phyloP scores from a whole-genome alignment of 139 green algal genomes.

The Auxenochlorella pyrenoidosa region DNA sequence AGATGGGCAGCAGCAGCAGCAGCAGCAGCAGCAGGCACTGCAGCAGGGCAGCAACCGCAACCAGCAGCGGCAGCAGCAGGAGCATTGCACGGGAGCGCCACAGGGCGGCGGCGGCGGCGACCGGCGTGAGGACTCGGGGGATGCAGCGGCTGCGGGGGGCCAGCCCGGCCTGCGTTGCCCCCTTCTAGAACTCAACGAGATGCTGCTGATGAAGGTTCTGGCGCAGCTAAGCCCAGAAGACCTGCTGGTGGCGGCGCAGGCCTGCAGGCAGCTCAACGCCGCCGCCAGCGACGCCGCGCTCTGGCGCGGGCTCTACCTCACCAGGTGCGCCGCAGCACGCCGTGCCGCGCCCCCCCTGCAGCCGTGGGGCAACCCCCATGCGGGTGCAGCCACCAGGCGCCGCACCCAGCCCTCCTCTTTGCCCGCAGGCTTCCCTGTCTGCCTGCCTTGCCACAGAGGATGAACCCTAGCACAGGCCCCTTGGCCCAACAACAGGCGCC shows the following conservation, averaged over 20 bases:
- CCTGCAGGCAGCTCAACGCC: neutral
- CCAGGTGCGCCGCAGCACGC: conserved; percentile 11
- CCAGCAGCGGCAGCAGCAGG: neutral
- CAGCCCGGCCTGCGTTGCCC: neutral
- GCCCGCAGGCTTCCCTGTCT: no score
- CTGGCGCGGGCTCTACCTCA: conserved; percentile 53
- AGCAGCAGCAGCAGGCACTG: neutral
- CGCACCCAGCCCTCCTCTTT: no score
- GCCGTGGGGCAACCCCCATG: neutral
- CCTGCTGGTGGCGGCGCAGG: conserved; percentile 15
- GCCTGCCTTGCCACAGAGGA: neutral
- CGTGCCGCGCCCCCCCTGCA: neutral
- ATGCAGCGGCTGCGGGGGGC: neutral
- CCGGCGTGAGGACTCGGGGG: neutral
- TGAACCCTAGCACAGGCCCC: no score
- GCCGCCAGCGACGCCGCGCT: conserved; percentile 38
- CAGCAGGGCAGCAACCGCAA: neutral
- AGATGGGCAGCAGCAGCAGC: neutral
- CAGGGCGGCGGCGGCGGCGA: neutral
- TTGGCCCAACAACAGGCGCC: no score
- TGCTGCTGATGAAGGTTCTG: conserved; percentile 50
- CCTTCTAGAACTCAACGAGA: neutral
- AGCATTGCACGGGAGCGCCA: neutral
- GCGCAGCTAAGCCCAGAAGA: conserved; percentile 53
- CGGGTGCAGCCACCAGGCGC: neutral